These are phyloP conservation scores for Ceriops zippeliana DNA, from an alignment of 345 rosid species.

Conservation along the genomic window DNA sequence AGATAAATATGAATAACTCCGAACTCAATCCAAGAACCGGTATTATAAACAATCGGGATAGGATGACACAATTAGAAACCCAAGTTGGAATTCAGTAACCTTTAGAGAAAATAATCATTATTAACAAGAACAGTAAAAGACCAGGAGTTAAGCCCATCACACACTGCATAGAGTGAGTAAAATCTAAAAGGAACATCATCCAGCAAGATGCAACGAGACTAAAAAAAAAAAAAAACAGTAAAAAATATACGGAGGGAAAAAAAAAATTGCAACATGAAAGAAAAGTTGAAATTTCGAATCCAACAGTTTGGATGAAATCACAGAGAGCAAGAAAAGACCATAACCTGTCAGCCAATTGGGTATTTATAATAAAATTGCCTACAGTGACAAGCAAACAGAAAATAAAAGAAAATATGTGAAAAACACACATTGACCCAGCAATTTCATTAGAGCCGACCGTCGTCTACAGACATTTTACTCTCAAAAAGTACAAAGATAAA, in stretches of 20 bases:
- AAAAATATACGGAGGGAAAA: not conserved
- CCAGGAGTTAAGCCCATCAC: not conserved
- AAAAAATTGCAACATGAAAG: not conserved
- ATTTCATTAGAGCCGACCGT: conserved; percentile 16
- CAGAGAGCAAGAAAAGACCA: no score
- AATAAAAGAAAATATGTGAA: not conserved
- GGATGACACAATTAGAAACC: not conserved
- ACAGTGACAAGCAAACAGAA: not conserved
- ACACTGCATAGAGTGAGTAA: not conserved
- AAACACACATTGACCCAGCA: conserved; percentile 22
- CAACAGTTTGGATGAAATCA: not conserved
- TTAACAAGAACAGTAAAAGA: not conserved
- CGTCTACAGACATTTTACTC: conserved; percentile 13
- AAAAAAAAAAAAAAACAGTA: not conserved
- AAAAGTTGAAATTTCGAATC: conserved; percentile 13
- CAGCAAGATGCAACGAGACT: not conserved
- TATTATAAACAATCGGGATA: not conserved
- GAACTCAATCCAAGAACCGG: conserved; percentile 6
- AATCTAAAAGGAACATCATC: conserved; percentile 3
- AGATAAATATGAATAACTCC: not conserved
- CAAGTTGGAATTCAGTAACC: conserved; percentile 2
- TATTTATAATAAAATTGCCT: conserved; percentile 3
- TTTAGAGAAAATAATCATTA: not conserved
- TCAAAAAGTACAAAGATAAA: conserved; percentile 13
- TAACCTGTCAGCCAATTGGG: not conserved